Base-by-base conservation (phyloP, 1,139 yeast genomes). In the Protomyces arabidopsidicola region DNA sequence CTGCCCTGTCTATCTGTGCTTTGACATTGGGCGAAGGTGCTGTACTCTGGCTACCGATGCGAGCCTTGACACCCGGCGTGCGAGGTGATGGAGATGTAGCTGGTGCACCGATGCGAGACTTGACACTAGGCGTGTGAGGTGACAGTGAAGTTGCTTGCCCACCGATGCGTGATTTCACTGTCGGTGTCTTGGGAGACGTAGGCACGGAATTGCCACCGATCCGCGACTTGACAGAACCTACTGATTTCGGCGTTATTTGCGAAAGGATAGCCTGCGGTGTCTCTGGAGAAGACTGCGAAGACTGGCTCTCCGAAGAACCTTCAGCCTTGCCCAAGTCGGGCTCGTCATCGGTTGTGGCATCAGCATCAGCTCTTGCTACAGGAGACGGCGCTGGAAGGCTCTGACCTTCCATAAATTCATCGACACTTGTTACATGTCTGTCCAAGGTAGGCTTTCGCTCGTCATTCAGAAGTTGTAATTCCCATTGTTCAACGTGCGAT, bases 401-500 rank as follows among this genome's bases (percentile, higher is more conserved):
- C 8, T 3, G 31, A 5, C 6, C 31, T 36, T 36, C 42, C 42
- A 36, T 4, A 9, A 36, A 36, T 2, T 36, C 42, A 9, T 36
- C 42, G 42, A 12, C 6, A 36, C 42, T 36, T 14, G 42, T 36
- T 12, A 14, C 42, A 6, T 12, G 42, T n/a, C 16, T 36, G 1
- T 12, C 1, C 9, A n/a, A 12, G 9, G 42, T 4, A 12, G 42
- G 16, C 42, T 12, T 14, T 9, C 9, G 14, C 16, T 36, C 42
- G 16, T 12, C 42, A 36, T 36, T n/a, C 55, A 57, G 27, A 16
- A 57, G 39, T 12, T 22, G 31, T 18, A 57, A 48, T 1, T 58
- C 53, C 62, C 62, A 58, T 3, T 24, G 16, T 14, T 22, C 20
- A 10, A 51, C 52, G 10, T 52, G 22, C 16, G 56, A 35, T 42